Conservation (phyloP, 2,329 filamentous ascomycete genomes). For the Scopulariopsis brevicaulis region DNA sequence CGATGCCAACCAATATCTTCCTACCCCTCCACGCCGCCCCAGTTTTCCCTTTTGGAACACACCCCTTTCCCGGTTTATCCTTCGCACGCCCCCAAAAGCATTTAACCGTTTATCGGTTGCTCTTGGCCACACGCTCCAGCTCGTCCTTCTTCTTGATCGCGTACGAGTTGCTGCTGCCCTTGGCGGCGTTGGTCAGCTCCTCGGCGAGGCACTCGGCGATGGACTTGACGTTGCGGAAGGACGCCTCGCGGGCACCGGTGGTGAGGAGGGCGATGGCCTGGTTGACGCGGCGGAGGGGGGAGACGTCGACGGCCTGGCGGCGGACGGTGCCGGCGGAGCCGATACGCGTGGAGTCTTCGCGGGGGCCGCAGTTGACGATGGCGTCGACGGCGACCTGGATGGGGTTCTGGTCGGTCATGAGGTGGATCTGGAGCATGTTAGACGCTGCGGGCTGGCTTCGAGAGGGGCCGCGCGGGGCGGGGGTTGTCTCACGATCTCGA, state of each 20-base stretch:
- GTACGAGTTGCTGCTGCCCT: slow-evolving; percentile 99
- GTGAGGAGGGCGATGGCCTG: slow-evolving; percentile 98
- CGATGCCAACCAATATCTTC: slow-evolving; percentile 2
- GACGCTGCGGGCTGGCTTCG: slow-evolving; percentile 2
- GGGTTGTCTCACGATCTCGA: slow-evolving; percentile 82
- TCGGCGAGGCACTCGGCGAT: slow-evolving; percentile 99
- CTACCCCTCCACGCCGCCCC: not conserved
- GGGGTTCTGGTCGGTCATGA: slow-evolving; percentile 99
- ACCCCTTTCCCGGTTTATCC: not conserved
- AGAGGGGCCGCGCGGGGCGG: not conserved
- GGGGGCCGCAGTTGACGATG: slow-evolving; percentile 99
- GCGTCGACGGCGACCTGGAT: slow-evolving; percentile 99
- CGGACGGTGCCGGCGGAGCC: slow-evolving; percentile 99
- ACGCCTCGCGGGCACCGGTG: slow-evolving; percentile 95
- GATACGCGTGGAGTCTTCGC: slow-evolving; percentile 99
- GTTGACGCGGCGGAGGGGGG: slow-evolving; percentile 98
- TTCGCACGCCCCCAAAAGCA: not conserved
- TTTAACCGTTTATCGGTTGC: slow-evolving; percentile 83
- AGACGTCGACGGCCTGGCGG: slow-evolving; percentile 99
- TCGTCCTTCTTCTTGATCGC: slow-evolving; percentile 99
- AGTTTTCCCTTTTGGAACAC: not conserved
- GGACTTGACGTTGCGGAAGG: slow-evolving; percentile 99
- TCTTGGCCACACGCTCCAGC: slow-evolving; percentile 99
- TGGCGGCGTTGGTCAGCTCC: slow-evolving; percentile 99
- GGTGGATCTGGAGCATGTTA: slow-evolving; percentile 65